These are phyloP conservation scores for Eucalyptus tenuipes DNA, from an alignment of 345 rosid genomes.

Conservation along the genomic window DNA sequence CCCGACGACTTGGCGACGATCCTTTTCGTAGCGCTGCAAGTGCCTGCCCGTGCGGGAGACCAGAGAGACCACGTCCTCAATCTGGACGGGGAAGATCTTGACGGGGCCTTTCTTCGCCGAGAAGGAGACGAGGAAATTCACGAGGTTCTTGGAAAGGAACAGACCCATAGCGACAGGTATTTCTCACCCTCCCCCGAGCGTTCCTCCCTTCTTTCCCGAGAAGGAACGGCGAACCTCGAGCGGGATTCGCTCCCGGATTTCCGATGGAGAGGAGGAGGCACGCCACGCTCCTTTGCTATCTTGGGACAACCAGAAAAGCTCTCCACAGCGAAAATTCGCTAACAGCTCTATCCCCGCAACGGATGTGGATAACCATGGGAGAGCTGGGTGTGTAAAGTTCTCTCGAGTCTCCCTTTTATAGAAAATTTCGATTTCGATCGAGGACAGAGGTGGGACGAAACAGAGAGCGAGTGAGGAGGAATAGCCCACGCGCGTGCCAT, in stretches of 20 bases:
- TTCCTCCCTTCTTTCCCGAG: background rate
- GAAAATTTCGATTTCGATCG: background rate
- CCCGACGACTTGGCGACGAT: constrained; percentile 72
- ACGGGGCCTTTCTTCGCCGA: constrained; percentile 16
- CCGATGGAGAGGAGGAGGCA: background rate
- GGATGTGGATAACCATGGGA: background rate
- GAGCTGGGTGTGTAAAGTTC: background rate
- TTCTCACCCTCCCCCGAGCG: background rate
- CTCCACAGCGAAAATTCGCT: background rate
- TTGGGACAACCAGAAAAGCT: background rate
- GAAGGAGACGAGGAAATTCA: constrained; percentile 18
- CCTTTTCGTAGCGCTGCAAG: constrained; percentile 50
- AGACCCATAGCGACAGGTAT: background rate
- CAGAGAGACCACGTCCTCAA: constrained; percentile 27
- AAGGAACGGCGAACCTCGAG: background rate
- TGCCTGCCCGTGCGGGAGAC: constrained; percentile 61
- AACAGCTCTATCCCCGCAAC: background rate
- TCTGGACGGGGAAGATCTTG: constrained; percentile 15
- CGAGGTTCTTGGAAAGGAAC: constrained; percentile 13
- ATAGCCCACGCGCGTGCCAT: background rate
- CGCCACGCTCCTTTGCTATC: background rate
- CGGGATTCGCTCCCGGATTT: too few species aligned
- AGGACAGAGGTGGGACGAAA: background rate
- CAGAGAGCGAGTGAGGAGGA: background rate
- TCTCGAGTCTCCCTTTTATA: background rate